Evolutionary conservation across 129 eudicot genomes (phyloP), one percentile per base, ranked within the genome.

Genomic region (Tagetes patula): DNA sequence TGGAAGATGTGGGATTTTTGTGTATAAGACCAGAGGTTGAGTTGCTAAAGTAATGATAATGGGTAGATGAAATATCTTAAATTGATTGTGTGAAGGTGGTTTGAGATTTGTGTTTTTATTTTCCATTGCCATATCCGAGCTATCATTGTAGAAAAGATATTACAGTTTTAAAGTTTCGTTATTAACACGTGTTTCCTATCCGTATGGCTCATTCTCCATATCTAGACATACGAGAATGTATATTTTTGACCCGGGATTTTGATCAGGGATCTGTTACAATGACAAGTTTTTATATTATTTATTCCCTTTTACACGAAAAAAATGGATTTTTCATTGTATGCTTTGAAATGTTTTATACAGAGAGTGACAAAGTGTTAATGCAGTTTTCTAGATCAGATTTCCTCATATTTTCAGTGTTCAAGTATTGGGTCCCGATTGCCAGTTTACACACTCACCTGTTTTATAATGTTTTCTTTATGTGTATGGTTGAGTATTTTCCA

Each of bases 321-420:
- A 48, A 48, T 20, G 31, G 45, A 3, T 6, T 36, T 34, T 49
- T 13, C 2, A 13, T 20, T 55, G 36, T 30, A 55, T 55, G 37
- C 27, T 36, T 60, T 70, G 9, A 38, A 7, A 14, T 52, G 65
- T 70, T 32, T 54, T 32, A 39, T 65, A 40, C 13, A 0, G 30
- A 61, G 53, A 45, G 48, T 53, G 38, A 36, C 60, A 42, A 20
- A 37, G 6, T 67, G 41, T 46, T 59, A 47, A 63, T 60, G 65
- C 54, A 61, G 46, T 47, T 69, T 58, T 48, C 75, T 48, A 75
- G 55, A 65, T 75, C 54, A 75, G 53, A 58, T 43, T 69, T 75
- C 73, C 54, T 77, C 65, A 70, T 42, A 12, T 45, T 70, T 54
- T 70, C 36, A 69, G 33, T 48, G 75, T 47, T 70, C 31, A 60